Evolutionary conservation across 768 basidiomycete genomes (phyloP), one percentile per base, ranked within the genome.

Genomic region (Suillus weaverae): DNA sequence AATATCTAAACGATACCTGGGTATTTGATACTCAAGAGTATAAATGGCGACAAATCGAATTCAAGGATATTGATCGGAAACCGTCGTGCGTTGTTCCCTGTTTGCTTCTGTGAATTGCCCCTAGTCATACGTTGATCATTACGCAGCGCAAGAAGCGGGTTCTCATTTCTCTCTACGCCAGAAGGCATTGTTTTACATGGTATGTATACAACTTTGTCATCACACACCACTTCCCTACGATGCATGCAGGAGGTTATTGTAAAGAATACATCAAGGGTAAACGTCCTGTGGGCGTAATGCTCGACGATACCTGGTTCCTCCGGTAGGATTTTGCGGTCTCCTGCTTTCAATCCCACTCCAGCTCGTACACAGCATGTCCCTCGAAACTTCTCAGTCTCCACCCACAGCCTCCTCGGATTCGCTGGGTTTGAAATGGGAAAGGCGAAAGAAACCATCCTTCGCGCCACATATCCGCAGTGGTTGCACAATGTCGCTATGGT

Each of bases 231-330:
- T 36, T 38, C 46, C 8, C n/a, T 36, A 5, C 43, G 11, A 14
- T 16, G 11, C 13, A 22, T 20, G 26, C 60, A 92, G 91, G 93
- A 13, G 95, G 95, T 0, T 97, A 97, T 73, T 93, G 90, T 72
- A 96, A 97, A 74, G 91, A 94, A 76, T 96, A 95, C 69, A 71
- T 77, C 26, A 95, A 95, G 72, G 93, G 94, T 3, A 93, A 94
- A 71, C 86, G 91, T 1, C 89, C 91, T 0, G 79, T 93, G 14
- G 95, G 95, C 1, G 81, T 94, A n/a, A 94, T 92, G 79, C 81
- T 96, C 7, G 92, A 94, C 20, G 94, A 97, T 71, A 93, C 91
- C 0, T 97, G 94, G 95, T 81, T 95, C 61, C 81, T 97, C 7
- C 85, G 85, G 90, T 92, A 62, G 3, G 83, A 75, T 14, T 14